Evolutionary conservation across 2,329 filamentous ascomycete species (phyloP).

Genomic region (Pyrenochaeta sp.): DNA sequence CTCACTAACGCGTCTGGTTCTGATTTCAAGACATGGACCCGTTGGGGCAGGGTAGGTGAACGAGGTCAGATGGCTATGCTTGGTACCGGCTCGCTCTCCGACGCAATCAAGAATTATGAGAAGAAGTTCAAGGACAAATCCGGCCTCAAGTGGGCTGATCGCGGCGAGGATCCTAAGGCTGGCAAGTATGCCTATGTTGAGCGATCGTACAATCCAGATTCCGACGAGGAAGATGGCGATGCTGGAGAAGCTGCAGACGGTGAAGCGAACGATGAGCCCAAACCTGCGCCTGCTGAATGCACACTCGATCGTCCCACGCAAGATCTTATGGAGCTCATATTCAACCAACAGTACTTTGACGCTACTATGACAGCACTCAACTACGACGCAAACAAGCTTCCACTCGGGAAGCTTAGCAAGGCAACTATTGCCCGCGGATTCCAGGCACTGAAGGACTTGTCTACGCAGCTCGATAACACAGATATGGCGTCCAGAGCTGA

Average conservation of each 20-base stretch:
- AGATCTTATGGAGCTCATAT: constrained; percentile 80
- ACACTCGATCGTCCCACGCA: constrained; percentile 69
- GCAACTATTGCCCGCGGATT: constrained; percentile 78
- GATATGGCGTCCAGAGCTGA: constrained; percentile 58
- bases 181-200: constrained; percentile 83
- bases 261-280: constrained; percentile 40
- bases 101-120: constrained; percentile 57
- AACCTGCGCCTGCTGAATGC: constrained; percentile 51
- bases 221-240: constrained; percentile 54
- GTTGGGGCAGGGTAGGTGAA: constrained; percentile 80
- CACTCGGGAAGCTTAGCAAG: constrained; percentile 85
- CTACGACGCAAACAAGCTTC: constrained; percentile 79
- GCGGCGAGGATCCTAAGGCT: constrained; percentile 63
- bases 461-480: constrained; percentile 68
- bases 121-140: constrained; percentile 67
- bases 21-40: constrained; percentile 71
- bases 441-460: constrained; percentile 77
- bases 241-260: constrained; percentile 46
- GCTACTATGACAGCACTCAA: constrained; percentile 72
- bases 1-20: constrained; percentile 32
- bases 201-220: constrained; percentile 76
- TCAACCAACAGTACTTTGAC: constrained; percentile 77
- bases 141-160: constrained; percentile 61
- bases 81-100: constrained; percentile 47
- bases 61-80: constrained; percentile 56